Percentiles rank a stretch among this genome's conserved stretches.
phyloP scores from a whole-genome alignment of 169 alveolate genomes.

The Theileria parva region DNA sequence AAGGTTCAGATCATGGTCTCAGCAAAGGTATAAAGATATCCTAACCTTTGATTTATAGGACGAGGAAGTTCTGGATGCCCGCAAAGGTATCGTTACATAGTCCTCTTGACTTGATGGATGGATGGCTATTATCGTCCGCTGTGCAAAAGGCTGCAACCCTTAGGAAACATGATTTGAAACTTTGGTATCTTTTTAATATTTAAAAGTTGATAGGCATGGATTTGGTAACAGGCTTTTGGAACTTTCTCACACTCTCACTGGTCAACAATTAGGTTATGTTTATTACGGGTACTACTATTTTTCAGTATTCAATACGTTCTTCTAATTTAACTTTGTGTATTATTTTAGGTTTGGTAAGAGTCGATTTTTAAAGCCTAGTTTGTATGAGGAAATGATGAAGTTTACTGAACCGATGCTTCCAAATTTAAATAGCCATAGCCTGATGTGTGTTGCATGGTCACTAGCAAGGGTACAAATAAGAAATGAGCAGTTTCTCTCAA shows the following conservation, averaged over 20 bases:
- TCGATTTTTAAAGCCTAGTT: constrained; percentile 62
- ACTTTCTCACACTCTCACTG: constrained; percentile 70
- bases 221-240: constrained; percentile 69
- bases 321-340: background rate
- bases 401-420: constrained; percentile 61
- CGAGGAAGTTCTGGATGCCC: constrained; percentile 83
- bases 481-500: constrained; percentile 36
- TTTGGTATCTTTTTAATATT: constrained; percentile 66
- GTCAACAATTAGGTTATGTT: constrained; percentile 82
- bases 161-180: constrained; percentile 76
- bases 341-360: constrained; percentile 75
- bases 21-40: constrained; percentile 67
- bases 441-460: constrained; percentile 83
- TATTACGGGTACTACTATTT: constrained; percentile 73
- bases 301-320: too few relatives aligned
- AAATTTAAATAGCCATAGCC: constrained; percentile 74
- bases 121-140: constrained; percentile 73
- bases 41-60: constrained; percentile 37
- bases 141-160: constrained; percentile 84
- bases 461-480: constrained; percentile 69
- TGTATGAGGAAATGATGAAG: constrained; percentile 66
- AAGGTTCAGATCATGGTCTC: constrained; percentile 85
- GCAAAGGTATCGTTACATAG: constrained; percentile 76
- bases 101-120: constrained; percentile 76
- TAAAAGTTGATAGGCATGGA: constrained; percentile 47